Evolutionary conservation across 352 stramenopile genomes (phyloP), one percentile per base, ranked within the genome.

Genomic region (Stephanocyclus meneghinianus): DNA sequence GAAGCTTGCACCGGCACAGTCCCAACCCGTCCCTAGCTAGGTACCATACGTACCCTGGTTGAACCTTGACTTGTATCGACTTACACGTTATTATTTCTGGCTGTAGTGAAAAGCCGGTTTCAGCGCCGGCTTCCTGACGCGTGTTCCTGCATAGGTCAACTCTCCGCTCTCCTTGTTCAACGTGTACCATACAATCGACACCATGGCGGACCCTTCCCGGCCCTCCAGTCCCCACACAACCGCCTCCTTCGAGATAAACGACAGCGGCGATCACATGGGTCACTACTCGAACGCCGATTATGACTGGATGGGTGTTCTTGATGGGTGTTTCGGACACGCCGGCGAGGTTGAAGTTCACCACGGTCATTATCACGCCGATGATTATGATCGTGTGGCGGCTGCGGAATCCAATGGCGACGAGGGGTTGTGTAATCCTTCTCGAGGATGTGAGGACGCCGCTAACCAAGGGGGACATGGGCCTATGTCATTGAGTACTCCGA

Each of bases 271-370:
- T 57, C 40, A 44, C 18, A 40, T 68, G 50, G 18, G 48, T 21
- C 50, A 72, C 18, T 63, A 53, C 29, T 63, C 64, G 13, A 59
- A 72, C 48, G 48, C 29, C n/a, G 64, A 72, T n/a, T 72, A 72
- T 47, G 64, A 72, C 50, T 72, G 64, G 64, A 51, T 72, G 47
- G 64, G 64, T 6, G 35, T 63, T 53, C 32, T 72, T 10, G 64
- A 72, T 26, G 44, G 40, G 9, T 55, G n/a, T 16, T 62, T 62
- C 29, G 55, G 57, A 50, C 32, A 51, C 37, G 45, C 57, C 4
- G 15, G 8, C 26, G 16, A 50, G 29, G 40, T 21, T 6, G 47
- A 55, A 8, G 47, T 26, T 6, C 26, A 64, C 18, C 59, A 67
- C 59, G 37, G 35, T 13, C 35, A 40, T 40, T 40, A 40, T 40